Evolutionary conservation across 2,329 filamentous ascomycete species (phyloP), one percentile per base, ranked within the genome.

Genomic region (Diplodia scrobiculata): DNA sequence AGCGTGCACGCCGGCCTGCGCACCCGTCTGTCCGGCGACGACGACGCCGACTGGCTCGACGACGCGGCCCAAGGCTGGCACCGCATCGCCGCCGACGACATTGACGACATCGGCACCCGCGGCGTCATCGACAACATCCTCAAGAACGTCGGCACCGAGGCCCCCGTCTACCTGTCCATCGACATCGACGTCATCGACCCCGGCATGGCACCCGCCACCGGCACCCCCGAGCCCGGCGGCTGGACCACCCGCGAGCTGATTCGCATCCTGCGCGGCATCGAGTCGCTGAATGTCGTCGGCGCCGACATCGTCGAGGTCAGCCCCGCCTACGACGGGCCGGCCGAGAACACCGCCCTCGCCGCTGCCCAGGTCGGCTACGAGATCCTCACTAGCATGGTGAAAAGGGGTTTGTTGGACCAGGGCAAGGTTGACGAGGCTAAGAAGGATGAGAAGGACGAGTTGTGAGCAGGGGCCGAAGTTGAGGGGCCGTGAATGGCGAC

Each of bases 161-260:
- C 86, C 70, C 91, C 91, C 0, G 91, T 96, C 0, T 96, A 96
- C 74, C 80, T 96, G 10, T 90, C 86, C 41, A 85, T 94, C 17
- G 91, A 94, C 73, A 93, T 93, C 70, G 91, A 94, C 76, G 90
- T 93, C 0, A 81, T 94, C 54, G 90, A 94, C 75, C 91, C 91
- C 0, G 88, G 85, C 36, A 79, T 87, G 59, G 87, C 87, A 1
- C 91, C 91, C 0, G 91, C 89, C 1, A 96, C 92, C 0, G 93
- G 92, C 0, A 97, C 92, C 0, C 92, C 92, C 0, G 92, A 96
- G 80, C 90, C 92, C 0, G 92, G 93, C 66, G 92, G 92, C 45
- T 97, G 92, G 92, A 95, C 91, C 5, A 96, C 90, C 21, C 83
- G 92, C 62, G 93, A 97, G 81, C 82, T 97, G 71, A 94, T 96